These are phyloP conservation scores for Fomitopsis serialis DNA, from an alignment of 768 basidiomycete genomes.

Conservation along the genomic window DNA sequence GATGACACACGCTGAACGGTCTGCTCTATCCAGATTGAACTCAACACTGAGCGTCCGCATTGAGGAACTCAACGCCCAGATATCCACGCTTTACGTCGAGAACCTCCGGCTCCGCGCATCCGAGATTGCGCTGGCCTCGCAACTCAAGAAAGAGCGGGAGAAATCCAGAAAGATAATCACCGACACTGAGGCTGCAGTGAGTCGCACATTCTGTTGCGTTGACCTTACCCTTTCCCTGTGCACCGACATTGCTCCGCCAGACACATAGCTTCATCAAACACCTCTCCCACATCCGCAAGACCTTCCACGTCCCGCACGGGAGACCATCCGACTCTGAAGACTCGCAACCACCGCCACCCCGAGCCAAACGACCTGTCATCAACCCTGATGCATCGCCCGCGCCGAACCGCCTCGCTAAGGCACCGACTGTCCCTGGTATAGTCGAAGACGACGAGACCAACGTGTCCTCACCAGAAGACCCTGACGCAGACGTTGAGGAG, in stretches of 20 bases:
- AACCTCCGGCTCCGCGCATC: constrained; percentile 78
- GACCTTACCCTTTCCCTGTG: neutral
- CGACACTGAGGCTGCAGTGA: constrained; percentile 72
- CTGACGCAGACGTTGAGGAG: constrained; percentile 37
- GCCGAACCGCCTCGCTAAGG: constrained; percentile 52
- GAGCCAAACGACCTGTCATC: constrained; percentile 41
- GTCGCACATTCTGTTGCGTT: constrained; percentile 18
- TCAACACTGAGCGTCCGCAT: constrained; percentile 80
- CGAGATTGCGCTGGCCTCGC: constrained; percentile 68
- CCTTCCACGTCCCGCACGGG: constrained; percentile 39
- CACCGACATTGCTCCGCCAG: constrained; percentile 6
- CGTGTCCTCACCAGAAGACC: constrained; percentile 23
- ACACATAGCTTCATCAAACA: constrained; percentile 50
- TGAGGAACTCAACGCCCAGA: constrained; percentile 79
- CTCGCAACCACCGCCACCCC: constrained; percentile 41
- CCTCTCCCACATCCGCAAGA: constrained; percentile 57
- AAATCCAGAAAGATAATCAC: constrained; percentile 66
- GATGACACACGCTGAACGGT: neutral
- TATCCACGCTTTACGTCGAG: constrained; percentile 77
- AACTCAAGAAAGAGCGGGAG: constrained; percentile 77
- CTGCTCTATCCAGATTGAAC: constrained; percentile 61
- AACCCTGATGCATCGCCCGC: constrained; percentile 43
- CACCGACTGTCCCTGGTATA: constrained; percentile 64
- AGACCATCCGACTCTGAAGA: constrained; percentile 25
- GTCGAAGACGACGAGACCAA: constrained; percentile 60